These are phyloP conservation scores for Arctostaphylos glauca DNA, from an alignment of 148 eudicot species.

Conservation along the genomic window DNA sequence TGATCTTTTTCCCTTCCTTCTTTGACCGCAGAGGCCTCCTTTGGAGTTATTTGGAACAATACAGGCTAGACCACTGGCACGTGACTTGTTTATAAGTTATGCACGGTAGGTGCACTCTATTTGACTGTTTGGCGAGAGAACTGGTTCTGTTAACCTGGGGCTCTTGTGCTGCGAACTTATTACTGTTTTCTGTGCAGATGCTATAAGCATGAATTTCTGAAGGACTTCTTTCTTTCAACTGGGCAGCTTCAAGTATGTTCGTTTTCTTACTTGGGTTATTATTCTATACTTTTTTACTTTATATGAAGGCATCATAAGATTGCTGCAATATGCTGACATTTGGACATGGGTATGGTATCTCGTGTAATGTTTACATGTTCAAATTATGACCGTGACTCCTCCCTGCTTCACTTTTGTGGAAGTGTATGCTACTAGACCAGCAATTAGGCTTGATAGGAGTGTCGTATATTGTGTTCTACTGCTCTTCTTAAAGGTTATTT, in stretches of 20 bases:
- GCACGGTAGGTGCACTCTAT: conserved; percentile 46
- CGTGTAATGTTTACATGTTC: neutral
- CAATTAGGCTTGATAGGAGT: neutral
- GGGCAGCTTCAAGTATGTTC: conserved; percentile 80
- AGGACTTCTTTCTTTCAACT: conserved; percentile 76
- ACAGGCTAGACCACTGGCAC: conserved; percentile 86
- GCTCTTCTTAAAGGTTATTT: conserved; percentile 13
- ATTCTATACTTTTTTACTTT: neutral
- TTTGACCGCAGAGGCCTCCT: conserved; percentile 57
- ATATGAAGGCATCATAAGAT: neutral
- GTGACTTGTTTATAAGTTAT: conserved; percentile 76
- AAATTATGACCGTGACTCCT: neutral
- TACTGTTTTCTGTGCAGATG: conserved; percentile 41
- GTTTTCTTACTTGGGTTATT: neutral
- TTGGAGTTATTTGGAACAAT: conserved; percentile 81
- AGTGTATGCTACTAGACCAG: neutral
- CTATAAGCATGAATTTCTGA: conserved; percentile 83
- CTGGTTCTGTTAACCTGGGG: neutral
- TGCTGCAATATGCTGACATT: conserved; percentile 4
- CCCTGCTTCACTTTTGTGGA: neutral
- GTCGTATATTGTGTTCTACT: neutral
- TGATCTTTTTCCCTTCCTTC: conserved; percentile 13
- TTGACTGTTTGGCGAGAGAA: neutral
- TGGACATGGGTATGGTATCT: neutral
- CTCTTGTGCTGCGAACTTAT: neutral